A percentile compares a stretch with the other conserved stretches of the same genome.
Conservation (phyloP, 2,329 filamentous ascomycete genomes). For the Tympanopsis confertula region DNA sequence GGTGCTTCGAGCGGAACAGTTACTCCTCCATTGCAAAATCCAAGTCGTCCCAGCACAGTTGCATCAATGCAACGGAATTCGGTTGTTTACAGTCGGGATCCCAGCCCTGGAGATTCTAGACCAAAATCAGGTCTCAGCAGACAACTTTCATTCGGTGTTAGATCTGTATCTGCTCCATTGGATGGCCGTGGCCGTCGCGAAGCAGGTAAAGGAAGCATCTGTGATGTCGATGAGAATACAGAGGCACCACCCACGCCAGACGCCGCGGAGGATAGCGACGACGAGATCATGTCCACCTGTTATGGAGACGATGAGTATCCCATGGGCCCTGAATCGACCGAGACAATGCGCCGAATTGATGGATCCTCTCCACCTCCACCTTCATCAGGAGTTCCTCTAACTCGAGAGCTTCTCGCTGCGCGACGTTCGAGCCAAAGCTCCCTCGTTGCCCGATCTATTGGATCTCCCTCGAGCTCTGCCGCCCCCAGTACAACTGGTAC, state of each 20-base stretch:
- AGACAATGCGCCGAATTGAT: slow-evolving; percentile 14
- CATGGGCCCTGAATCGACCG: slow-evolving; percentile 17
- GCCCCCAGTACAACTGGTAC: not conserved
- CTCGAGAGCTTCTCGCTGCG: not conserved
- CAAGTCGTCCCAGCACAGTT: slow-evolving; percentile 16
- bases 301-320: slow-evolving; percentile 25
- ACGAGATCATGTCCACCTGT: slow-evolving; percentile 19
- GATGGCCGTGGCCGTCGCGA: slow-evolving; percentile 15
- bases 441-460: too few relatives aligned
- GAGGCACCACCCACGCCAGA: slow-evolving; percentile 13
- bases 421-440: not conserved
- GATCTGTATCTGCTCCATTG: slow-evolving; percentile 23
- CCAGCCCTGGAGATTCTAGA: slow-evolving; percentile 16
- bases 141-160: slow-evolving; percentile 23
- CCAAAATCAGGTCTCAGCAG: slow-evolving; percentile 18
- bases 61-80: slow-evolving; percentile 23
- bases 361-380: slow-evolving; percentile 3
- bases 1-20: not conserved
- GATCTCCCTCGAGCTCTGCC: not conserved
- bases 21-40: slow-evolving; percentile 15
- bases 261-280: slow-evolving; percentile 20
- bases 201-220: slow-evolving; percentile 10
- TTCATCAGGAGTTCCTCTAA: not conserved
- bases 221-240: slow-evolving; percentile 1
- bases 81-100: slow-evolving; percentile 22